Percentiles rank a stretch among this genome's conserved stretches.
phyloP scores from a whole-genome alignment of 1,139 yeast species.

The Geotrichum restrictum region DNA sequence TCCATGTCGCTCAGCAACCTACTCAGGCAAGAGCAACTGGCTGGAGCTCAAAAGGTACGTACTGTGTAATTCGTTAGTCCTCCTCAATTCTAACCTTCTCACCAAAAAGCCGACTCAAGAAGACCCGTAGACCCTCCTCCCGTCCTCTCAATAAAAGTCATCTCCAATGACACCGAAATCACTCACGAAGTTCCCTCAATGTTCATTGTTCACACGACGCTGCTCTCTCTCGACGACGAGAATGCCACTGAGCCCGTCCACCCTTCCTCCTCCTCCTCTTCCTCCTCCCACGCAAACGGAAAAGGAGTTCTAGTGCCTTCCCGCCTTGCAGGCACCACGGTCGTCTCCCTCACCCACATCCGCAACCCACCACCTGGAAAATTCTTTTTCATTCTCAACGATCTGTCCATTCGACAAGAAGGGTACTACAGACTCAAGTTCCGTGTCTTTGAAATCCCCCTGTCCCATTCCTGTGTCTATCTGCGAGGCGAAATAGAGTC shows the following conservation, averaged over 20 bases:
- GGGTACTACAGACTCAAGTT: constrained; percentile 36
- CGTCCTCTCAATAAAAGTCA: constrained; percentile 30
- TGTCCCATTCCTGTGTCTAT: constrained; percentile 24
- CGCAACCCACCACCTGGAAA: constrained; percentile 31
- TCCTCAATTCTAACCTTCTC: constrained; percentile 12
- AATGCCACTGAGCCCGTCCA: neutral
- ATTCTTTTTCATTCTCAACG: constrained; percentile 36
- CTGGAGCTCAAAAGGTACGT: constrained; percentile 34
- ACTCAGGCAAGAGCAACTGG: constrained; percentile 37
- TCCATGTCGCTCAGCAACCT: constrained; percentile 34
- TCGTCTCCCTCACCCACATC: constrained; percentile 30
- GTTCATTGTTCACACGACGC: constrained; percentile 34
- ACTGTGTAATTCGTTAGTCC: neutral
- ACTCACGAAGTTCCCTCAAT: constrained; percentile 30
- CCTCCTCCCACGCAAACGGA: neutral
- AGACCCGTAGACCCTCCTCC: constrained; percentile 40
- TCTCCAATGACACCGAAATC: constrained; percentile 23
- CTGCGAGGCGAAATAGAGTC: constrained; percentile 32
- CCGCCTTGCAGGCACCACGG: constrained; percentile 31
- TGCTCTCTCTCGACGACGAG: constrained; percentile 25
- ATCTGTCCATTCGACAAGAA: constrained; percentile 38
- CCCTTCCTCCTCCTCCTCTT: neutral
- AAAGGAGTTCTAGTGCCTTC: constrained; percentile 18
- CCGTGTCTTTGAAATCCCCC: constrained; percentile 33
- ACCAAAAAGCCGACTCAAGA: constrained; percentile 31